phyloP scores from a whole-genome alignment of 306 rosid species.

The Senna tora region DNA sequence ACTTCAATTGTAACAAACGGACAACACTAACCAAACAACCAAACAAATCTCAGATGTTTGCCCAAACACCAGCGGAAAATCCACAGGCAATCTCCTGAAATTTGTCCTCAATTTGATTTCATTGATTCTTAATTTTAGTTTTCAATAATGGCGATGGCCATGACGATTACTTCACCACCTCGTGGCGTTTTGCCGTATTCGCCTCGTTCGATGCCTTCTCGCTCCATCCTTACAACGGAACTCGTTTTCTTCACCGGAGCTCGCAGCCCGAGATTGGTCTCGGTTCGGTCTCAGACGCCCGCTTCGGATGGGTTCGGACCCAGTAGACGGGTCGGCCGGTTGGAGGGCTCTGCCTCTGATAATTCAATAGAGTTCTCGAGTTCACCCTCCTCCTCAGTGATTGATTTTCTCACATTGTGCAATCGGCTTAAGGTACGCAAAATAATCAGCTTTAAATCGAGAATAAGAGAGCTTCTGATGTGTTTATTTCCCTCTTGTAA shows the following conservation, averaged over 20 bases:
- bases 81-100: too few relatives aligned
- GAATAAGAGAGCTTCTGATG: too few relatives aligned
- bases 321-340: constrained; percentile 35
- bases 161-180: constrained; percentile 45
- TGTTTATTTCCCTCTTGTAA: not conserved
- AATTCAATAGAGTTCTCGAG: constrained; percentile 42
- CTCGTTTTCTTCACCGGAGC: constrained; percentile 40
- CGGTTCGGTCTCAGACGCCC: constrained; percentile 58
- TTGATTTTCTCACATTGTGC: constrained; percentile 92
- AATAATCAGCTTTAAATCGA: not conserved
- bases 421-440: constrained; percentile 70
- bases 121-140: not conserved
- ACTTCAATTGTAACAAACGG: not conserved
- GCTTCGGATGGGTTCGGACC: constrained; percentile 46
- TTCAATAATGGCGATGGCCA: not conserved
- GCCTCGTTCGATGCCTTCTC: constrained; percentile 43
- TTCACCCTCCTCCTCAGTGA: constrained; percentile 47
- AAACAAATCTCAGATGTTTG: not conserved
- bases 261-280: constrained; percentile 44
- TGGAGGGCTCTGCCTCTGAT: constrained; percentile 42
- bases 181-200: constrained; percentile 45
- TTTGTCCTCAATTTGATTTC: not conserved
- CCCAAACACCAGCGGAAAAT: too few relatives aligned
- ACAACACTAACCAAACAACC: not conserved
- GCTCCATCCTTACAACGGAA: constrained; percentile 35